These are phyloP conservation scores for Inga leiocalycina DNA, from an alignment of 306 rosid species.

Conservation along the genomic window DNA sequence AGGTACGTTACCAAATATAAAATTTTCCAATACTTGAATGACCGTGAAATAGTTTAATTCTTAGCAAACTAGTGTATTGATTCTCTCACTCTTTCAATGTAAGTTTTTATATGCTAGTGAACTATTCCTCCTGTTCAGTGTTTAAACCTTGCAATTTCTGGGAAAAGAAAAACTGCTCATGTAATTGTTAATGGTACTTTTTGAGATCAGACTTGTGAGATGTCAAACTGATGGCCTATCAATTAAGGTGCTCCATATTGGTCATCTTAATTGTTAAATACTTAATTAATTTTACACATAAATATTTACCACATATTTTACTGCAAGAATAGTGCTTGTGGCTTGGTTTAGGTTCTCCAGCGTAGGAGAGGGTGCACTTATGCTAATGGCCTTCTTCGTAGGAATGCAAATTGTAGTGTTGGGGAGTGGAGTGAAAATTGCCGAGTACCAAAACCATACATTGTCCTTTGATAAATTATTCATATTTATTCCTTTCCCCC, in stretches of 20 bases:
- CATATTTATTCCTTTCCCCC: neutral
- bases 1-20: constrained; percentile 50
- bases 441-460: constrained; percentile 19
- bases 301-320: neutral
- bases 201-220: neutral
- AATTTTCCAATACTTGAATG: constrained; percentile 1
- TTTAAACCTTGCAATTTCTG: constrained; percentile 14
- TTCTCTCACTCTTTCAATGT: constrained; percentile 7
- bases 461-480: constrained; percentile 24
- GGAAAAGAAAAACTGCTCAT: constrained; percentile 18
- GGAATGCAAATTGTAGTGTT: constrained; percentile 1
- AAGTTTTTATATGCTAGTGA: constrained; percentile 22
- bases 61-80: neutral
- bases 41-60: constrained; percentile 10
- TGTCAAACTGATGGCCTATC: constrained; percentile 15
- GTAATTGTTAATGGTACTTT: constrained; percentile 6
- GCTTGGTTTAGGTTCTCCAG: constrained; percentile 31
- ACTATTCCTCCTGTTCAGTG: constrained; percentile 9
- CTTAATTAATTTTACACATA: neutral
- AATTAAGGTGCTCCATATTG: constrained; percentile 23
- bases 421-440: constrained; percentile 10
- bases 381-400: neutral
- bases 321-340: constrained; percentile 1
- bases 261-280: constrained; percentile 13
- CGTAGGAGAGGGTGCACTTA: constrained; percentile 12